phyloP scores from a whole-genome alignment of 2,329 filamentous ascomycete species.

The Apiospora saccharicola region DNA sequence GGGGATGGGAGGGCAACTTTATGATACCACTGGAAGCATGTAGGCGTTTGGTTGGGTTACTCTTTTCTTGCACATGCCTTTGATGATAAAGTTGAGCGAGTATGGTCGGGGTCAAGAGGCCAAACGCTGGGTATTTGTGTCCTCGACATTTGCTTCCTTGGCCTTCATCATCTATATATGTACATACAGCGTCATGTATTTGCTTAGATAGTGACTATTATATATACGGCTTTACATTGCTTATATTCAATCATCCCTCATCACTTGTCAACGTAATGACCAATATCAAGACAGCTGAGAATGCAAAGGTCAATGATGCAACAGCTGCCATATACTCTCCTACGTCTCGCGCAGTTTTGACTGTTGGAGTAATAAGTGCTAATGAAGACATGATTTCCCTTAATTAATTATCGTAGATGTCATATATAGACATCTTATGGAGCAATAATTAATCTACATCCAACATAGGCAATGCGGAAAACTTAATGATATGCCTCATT shows the following conservation, averaged over 20 bases:
- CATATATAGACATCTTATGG: not conserved
- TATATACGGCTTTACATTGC: not conserved
- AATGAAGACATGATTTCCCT: not conserved
- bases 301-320: too few relatives aligned
- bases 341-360: too few relatives aligned
- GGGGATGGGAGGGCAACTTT: not conserved
- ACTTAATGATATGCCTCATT: not conserved
- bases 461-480: constrained; percentile 8
- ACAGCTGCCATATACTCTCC: not conserved
- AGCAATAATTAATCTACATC: constrained; percentile 12
- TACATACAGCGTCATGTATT: constrained; percentile 8
- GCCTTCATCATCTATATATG: not conserved
- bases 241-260: not conserved
- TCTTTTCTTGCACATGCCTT: constrained; percentile 4
- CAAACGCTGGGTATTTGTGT: not conserved
- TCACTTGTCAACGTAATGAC: not conserved
- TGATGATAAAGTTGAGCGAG: not conserved
- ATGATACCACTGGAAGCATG: constrained; percentile 19
- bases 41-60: not conserved
- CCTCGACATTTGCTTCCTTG: not conserved
- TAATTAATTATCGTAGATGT: not conserved
- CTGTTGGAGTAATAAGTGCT: not conserved
- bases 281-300: too few relatives aligned
- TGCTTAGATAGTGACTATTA: not conserved
- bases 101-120: constrained; percentile 5